Evolutionary conservation across 192 early-diverging fungal genomes (phyloP), one percentile per base, ranked within the genome.

Genomic region (Coemansia sp.): DNA sequence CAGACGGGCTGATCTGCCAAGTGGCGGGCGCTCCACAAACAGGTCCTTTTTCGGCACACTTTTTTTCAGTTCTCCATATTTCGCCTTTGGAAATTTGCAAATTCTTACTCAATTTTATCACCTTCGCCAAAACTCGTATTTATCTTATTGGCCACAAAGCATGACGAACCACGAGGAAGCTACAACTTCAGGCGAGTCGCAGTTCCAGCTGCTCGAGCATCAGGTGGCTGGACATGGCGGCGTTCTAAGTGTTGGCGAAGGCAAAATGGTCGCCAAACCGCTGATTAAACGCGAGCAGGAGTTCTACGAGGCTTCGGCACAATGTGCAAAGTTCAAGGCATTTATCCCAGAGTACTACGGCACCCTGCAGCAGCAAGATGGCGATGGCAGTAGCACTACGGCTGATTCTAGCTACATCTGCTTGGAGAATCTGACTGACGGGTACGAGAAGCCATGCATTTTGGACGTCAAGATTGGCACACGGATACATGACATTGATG

Each of bases 381-480:
- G 37, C 24, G 45, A 67, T 32, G 55, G 39, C 18, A 27, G 18
- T 24, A 18, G 20, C 56, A 65, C 2, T 13, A 15, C 52, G 6
- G 50, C 6, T 37, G 24, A 49, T 18, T 37, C 29, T n/a, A 84
- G 82, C 32, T 84, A 82, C 58, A 68, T 94, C 15, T 89, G 90
- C 65, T 70, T 97, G 59, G 91, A 96, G 67, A 95, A 98, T 59
- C 50, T 95, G 39, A 62, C 91, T 3, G 64, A 72, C 55, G 84
- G 85, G 11, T 93, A 94, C 67, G 79, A 65, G 11, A 76, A 87
- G 38, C 89, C 95, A 1, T 96, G 92, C 65, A 77, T 96, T 11
- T 73, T 93, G 44, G 96, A 98, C 76, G 50, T 97, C 27, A 98
- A 98, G 75, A 69, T 99, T 41, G 97, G 95, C 7, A 85, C 84